Conservation (phyloP, 192 early-diverging fungal species). For the Coemansia sp. region DNA sequence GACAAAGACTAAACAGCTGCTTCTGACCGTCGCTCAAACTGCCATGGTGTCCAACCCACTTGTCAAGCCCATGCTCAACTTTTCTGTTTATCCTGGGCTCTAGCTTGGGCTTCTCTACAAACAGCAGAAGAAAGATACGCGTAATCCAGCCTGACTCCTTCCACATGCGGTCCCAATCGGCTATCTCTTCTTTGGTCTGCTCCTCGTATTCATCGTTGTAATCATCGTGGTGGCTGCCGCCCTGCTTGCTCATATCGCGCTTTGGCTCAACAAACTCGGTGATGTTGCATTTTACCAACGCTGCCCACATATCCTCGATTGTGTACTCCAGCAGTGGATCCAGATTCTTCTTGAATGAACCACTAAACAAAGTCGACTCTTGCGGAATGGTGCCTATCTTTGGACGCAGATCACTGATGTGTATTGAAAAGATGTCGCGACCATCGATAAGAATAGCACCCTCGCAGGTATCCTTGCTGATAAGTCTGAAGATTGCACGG, state of each 20-base stretch:
- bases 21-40: neutral
- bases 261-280: slow-evolving; percentile 42
- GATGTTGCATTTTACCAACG: slow-evolving; percentile 46
- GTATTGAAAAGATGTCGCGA: slow-evolving; percentile 64
- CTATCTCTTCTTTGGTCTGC: neutral
- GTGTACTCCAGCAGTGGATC: slow-evolving; percentile 72
- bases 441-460: slow-evolving; percentile 74
- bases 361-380: slow-evolving; percentile 67
- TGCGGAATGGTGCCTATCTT: slow-evolving; percentile 70
- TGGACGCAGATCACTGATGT: slow-evolving; percentile 53
- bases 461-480: slow-evolving; percentile 51
- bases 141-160: slow-evolving; percentile 7
- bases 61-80: neutral
- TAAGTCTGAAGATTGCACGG: slow-evolving; percentile 72
- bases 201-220: slow-evolving; percentile 1
- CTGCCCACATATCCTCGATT: slow-evolving; percentile 44
- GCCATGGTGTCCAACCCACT: slow-evolving; percentile 3
- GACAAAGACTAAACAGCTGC: neutral
- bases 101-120: slow-evolving; percentile 5
- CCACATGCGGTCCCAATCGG: slow-evolving; percentile 11
- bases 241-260: slow-evolving; percentile 18
- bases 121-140: slow-evolving; percentile 4
- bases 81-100: neutral
- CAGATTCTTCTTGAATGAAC: slow-evolving; percentile 72
- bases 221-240: slow-evolving; percentile 53